These are phyloP conservation scores for Coffea eugenioides DNA, from an alignment of 257 asterid species.

Conservation along the genomic window DNA sequence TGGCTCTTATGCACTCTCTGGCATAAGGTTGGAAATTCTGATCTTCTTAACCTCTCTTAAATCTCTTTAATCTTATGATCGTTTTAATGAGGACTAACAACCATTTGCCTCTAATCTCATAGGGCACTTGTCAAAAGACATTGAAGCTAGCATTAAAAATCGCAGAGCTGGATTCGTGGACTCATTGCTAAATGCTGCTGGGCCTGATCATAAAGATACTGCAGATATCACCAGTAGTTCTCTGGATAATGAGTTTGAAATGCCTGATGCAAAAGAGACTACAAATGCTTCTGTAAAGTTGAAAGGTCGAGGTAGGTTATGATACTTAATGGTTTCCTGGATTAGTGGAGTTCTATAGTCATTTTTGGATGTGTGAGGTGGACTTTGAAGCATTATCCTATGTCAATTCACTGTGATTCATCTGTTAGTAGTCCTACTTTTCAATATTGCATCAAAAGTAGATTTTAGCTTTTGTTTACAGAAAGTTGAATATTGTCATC, in stretches of 20 bases:
- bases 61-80: too few species aligned
- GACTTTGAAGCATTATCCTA: neutral
- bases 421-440: neutral
- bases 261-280: conserved; percentile 33
- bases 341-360: neutral
- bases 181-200: conserved; percentile 50
- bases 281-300: conserved; percentile 10
- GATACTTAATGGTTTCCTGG: neutral
- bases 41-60: neutral
- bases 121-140: conserved; percentile 55
- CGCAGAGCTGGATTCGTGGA: conserved; percentile 73
- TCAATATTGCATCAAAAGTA: neutral
- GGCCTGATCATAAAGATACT: conserved; percentile 32
- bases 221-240: conserved; percentile 35
- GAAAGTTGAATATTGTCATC: neutral
- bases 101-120: conserved; percentile 1
- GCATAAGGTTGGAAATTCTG: neutral
- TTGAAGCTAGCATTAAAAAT: conserved; percentile 49
- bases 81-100: neutral
- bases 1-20: neutral
- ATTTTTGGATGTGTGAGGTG: neutral
- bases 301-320: conserved; percentile 29
- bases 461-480: neutral
- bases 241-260: conserved; percentile 40
- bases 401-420: neutral